Conservation (phyloP, 176 grass and related monocot genomes). For the Cymbopogon citratus region DNA sequence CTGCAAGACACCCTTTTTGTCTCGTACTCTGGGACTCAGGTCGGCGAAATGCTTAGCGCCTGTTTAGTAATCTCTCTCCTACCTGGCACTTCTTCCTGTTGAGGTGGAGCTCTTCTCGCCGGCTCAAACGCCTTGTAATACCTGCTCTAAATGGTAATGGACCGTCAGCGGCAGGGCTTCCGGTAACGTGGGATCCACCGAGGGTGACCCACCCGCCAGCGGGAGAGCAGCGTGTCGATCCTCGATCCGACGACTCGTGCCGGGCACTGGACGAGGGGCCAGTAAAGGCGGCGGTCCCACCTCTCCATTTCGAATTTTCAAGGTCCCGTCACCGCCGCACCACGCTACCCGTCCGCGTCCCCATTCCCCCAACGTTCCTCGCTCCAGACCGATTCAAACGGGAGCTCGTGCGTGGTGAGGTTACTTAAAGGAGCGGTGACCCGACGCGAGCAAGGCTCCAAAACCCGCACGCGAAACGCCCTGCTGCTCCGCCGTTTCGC, state of each 20-base stretch:
- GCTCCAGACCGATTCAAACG: slow-evolving; percentile 3
- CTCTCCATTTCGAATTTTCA: slow-evolving; percentile 5
- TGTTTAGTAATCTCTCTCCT: too few relatives aligned
- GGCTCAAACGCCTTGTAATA: too few relatives aligned
- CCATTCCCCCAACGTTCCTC: background rate
- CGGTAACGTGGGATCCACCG: background rate
- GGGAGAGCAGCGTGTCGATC: background rate
- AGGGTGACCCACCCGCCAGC: background rate
- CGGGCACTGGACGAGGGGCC: background rate
- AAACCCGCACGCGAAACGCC: background rate
- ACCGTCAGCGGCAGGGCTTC: too few relatives aligned
- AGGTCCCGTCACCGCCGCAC: slow-evolving; percentile 4
- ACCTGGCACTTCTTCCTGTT: too few relatives aligned
- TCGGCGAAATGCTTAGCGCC: too few relatives aligned
- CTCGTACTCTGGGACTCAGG: too few relatives aligned
- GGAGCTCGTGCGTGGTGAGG: background rate
- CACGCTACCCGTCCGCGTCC: background rate
- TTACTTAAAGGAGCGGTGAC: background rate
- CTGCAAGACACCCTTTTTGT: too few relatives aligned
- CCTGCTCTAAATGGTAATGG: too few relatives aligned
- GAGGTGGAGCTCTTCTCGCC: too few relatives aligned
- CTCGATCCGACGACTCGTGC: background rate
- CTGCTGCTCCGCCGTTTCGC: background rate
- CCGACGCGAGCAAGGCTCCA: background rate
- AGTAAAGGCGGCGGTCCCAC: slow-evolving; percentile 3